Base-by-base conservation (phyloP, 2,329 filamentous ascomycete species). In the Cytospora piceicola region DNA sequence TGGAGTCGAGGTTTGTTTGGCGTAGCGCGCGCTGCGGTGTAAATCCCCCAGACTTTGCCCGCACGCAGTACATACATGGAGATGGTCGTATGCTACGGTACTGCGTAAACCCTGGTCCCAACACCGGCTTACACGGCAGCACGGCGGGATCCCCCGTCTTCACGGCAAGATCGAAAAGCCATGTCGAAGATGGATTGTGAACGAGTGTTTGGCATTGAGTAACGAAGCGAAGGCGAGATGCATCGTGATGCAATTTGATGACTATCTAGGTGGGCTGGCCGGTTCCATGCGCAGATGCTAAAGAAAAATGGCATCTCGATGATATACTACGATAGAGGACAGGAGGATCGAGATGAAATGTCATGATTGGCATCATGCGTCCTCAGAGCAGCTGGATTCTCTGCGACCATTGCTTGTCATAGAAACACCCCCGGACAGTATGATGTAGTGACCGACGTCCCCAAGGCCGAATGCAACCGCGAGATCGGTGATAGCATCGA, bases 381-480 rank as follows among this genome's bases (percentile, higher is more conserved):
- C 34, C 34, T 32, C 60, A 53, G 60, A 51, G 29, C 30, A 42
- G 24, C 39, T 53, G 53, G 60, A 30, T 29, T 29, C 55, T 32
- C 34, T 57, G 29, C 24, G 36, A 46, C 39, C 39, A n/a, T 51
- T 42, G 8, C 39, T 51, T 49, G 36, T 39, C n/a, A 57, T 51
- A 53, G 32, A 12, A 56, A 29, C 20, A 63, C n/a, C 27, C 53
- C 60, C 49, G 20, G 53, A 63, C n/a, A 24, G 29, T 51, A 57
- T 63, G 60, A 57, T 63, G 60, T 51, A 63, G 60, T 49, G 36
- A 46, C 60, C 22, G 52, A n/a, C 60, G 9, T 62, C 60, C 12
- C 20, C 24, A 27, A 53, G 52, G 27, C 24, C 32, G 59, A 46
- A 17, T 34, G 24, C 59, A 52, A 55, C 52, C 59, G 60, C 34